These are phyloP conservation scores for Strigomonas galati DNA, from an alignment of 208 protist genomes.

Conservation along the genomic window DNA sequence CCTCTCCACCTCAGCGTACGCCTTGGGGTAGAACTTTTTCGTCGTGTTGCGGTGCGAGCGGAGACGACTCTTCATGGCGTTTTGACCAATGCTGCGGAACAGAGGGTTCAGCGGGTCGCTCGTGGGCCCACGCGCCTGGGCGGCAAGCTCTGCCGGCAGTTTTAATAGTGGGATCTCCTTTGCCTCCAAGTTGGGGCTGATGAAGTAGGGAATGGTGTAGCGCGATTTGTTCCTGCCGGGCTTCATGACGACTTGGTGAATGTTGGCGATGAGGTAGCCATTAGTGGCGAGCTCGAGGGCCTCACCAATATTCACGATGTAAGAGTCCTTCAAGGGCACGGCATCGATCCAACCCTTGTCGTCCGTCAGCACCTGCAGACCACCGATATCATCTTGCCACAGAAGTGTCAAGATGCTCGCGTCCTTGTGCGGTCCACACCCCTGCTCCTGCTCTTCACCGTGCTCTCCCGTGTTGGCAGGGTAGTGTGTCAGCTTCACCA, in stretches of 20 bases:
- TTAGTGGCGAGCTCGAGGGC: too few species aligned
- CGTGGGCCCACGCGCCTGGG: slow-evolving; percentile 1
- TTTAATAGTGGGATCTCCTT: slow-evolving; percentile 12
- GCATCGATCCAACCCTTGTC: too few species aligned
- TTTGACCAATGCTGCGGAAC: not conserved
- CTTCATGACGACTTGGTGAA: slow-evolving; percentile 12
- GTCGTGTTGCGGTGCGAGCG: slow-evolving; percentile 7
- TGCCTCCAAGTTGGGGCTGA: not conserved
- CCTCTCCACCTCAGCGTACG: not conserved
- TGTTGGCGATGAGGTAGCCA: too few species aligned
- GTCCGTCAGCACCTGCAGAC: slow-evolving; percentile 19
- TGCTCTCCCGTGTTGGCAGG: not conserved
- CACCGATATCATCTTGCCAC: slow-evolving; percentile 11
- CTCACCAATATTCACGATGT: too few species aligned
- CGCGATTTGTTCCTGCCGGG: not conserved
- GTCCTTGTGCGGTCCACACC: slow-evolving; percentile 12
- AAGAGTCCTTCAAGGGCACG: too few species aligned
- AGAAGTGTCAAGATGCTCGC: slow-evolving; percentile 2
- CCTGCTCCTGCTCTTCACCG: not conserved
- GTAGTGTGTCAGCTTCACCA: slow-evolving; percentile 13
- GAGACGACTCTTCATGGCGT: slow-evolving; percentile 4
- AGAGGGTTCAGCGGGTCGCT: slow-evolving; percentile 1
- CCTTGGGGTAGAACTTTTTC: slow-evolving; percentile 7
- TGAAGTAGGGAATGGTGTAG: slow-evolving; percentile 17
- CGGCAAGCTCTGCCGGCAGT: slow-evolving; percentile 2